These are phyloP conservation scores for Wickerhamiella hasegawae DNA, from an alignment of 805 yeast genomes.

Conservation along the genomic window DNA sequence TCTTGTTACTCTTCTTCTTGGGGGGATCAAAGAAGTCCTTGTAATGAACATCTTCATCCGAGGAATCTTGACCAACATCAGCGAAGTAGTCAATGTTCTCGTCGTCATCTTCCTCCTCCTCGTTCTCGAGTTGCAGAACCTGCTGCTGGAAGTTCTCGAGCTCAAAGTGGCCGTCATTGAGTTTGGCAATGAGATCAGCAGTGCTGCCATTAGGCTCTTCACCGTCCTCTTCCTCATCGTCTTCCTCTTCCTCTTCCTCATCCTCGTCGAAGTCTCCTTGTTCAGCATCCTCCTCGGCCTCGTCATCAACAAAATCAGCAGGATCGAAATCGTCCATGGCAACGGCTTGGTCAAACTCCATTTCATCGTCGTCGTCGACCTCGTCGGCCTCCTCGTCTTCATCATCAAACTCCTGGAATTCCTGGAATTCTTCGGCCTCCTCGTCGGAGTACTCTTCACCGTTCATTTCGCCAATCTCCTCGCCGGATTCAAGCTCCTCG, in stretches of 20 bases:
- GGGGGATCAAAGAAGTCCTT: conserved; percentile 27
- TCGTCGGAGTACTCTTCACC: conserved; percentile 11
- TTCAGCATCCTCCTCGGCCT: conserved; percentile 17
- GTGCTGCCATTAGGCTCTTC: conserved; percentile 10
- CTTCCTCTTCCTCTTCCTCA: conserved; percentile 20
- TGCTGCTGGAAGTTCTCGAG: conserved; percentile 72
- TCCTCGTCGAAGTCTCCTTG: conserved; percentile 20
- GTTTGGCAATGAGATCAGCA: conserved; percentile 39
- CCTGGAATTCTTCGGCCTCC: conserved; percentile 14
- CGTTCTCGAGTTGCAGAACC: conserved; percentile 45
- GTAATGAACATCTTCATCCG: conserved; percentile 23
- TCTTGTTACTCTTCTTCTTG: conserved; percentile 6
- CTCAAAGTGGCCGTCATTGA: conserved; percentile 73
- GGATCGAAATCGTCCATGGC: conserved; percentile 18
- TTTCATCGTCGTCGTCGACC: conserved; percentile 13
- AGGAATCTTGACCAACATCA: conserved; percentile 30
- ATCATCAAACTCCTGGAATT: conserved; percentile 3
- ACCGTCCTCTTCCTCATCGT: conserved; percentile 13
- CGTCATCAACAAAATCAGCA: conserved; percentile 14
- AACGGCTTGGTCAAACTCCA: no score
- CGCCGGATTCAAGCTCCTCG: conserved; percentile 7
- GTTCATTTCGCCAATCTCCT: conserved; percentile 9
- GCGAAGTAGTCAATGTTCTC: conserved; percentile 32
- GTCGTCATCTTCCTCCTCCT: conserved; percentile 28
- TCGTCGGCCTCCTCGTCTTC: conserved; percentile 4